These are phyloP conservation scores for Flueggea neowawraea DNA, from an alignment of 441 rosid genomes.

Conservation along the genomic window DNA sequence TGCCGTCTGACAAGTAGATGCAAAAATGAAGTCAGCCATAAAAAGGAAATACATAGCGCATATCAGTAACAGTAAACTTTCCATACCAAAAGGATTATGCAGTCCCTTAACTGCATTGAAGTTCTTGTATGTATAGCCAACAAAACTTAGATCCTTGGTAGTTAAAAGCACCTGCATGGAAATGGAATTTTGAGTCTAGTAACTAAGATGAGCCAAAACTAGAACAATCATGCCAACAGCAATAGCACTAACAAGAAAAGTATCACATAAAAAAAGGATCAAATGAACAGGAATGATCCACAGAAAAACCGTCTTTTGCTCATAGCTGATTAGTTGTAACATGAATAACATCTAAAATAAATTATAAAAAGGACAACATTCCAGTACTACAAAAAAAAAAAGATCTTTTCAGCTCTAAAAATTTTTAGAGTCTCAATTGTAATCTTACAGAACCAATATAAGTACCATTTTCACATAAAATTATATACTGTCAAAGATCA, in stretches of 20 bases:
- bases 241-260: not conserved
- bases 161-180: slow-evolving; percentile 70
- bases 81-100: slow-evolving; percentile 62
- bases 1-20: too few species aligned
- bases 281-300: not conserved
- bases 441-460: too few species aligned
- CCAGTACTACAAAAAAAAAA: too few species aligned
- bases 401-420: too few species aligned
- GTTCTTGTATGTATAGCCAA: slow-evolving; percentile 98
- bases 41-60: too few species aligned
- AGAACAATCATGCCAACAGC: too few species aligned
- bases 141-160: slow-evolving; percentile 92
- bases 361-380: not conserved
- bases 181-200: slow-evolving; percentile 2
- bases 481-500: not conserved
- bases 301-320: not conserved
- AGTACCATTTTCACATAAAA: not conserved
- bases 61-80: slow-evolving; percentile 3
- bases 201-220: not conserved
- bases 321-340: not conserved
- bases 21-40: too few species aligned
- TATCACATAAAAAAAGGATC: not conserved
- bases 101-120: slow-evolving; percentile 93
- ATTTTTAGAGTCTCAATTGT: too few species aligned
- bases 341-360: not conserved